Percentiles rank a stretch among this genome's conserved stretches.
These are phyloP conservation scores for Elsinoe arachidis DNA, from an alignment of 2,329 filamentous ascomycete genomes.

Conservation along the genomic window DNA sequence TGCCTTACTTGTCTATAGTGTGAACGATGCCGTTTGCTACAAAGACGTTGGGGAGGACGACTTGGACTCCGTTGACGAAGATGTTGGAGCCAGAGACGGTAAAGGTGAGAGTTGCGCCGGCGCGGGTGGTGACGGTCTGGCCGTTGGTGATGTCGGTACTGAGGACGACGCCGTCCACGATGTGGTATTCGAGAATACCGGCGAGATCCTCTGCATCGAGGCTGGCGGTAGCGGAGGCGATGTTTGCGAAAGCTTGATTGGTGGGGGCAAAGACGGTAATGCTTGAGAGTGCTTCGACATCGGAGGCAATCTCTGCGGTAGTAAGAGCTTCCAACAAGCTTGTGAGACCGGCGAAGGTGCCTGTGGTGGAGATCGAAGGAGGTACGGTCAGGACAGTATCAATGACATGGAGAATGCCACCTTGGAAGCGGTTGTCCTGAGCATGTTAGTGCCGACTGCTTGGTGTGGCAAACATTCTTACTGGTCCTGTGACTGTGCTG, in stretches of 20 bases:
- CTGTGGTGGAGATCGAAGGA: slow-evolving; percentile 19
- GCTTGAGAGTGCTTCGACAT: slow-evolving; percentile 36
- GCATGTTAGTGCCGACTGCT: not conserved
- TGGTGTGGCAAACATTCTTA: slow-evolving; percentile 22
- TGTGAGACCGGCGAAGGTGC: slow-evolving; percentile 28
- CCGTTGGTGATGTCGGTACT: slow-evolving; percentile 19
- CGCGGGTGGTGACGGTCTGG: slow-evolving; percentile 6
- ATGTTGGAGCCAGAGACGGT: slow-evolving; percentile 32
- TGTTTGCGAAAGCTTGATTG: slow-evolving; percentile 50
- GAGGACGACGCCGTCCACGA: slow-evolving; percentile 47
- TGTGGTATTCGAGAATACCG: slow-evolving; percentile 54
- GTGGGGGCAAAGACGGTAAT: slow-evolving; percentile 57
- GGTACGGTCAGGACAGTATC: slow-evolving; percentile 31
- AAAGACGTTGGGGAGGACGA: slow-evolving; percentile 19
- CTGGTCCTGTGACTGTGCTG: slow-evolving; percentile 35
- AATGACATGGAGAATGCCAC: slow-evolving; percentile 33
- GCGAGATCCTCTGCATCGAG: slow-evolving; percentile 42
- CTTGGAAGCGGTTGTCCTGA: slow-evolving; percentile 16
- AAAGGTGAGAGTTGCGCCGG: slow-evolving; percentile 23
- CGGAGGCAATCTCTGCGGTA: slow-evolving; percentile 30
- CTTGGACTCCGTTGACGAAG: slow-evolving; percentile 29
- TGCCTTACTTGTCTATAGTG: slow-evolving; percentile 12
- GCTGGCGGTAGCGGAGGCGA: slow-evolving; percentile 44
- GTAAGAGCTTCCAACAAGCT: slow-evolving; percentile 32
- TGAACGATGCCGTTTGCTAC: slow-evolving; percentile 13